These are phyloP conservation scores for Xylaria sp. DNA, from an alignment of 2,329 filamentous ascomycete species.

Conservation along the genomic window DNA sequence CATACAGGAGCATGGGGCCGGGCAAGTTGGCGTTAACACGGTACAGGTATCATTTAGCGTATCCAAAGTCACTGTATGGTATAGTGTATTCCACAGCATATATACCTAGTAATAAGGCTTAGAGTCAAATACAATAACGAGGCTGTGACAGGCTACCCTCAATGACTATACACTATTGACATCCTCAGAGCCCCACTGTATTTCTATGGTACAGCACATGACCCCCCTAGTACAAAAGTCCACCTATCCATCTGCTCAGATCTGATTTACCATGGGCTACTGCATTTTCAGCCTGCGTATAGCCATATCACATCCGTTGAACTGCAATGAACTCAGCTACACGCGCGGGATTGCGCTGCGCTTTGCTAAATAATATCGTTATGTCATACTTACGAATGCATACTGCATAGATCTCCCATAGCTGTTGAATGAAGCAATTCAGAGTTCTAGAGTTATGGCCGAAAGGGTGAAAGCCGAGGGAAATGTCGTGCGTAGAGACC, in stretches of 20 bases:
- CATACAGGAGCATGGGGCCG: constrained; percentile 1
- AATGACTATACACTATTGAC: not conserved
- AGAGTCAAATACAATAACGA: not conserved
- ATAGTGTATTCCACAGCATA: not conserved
- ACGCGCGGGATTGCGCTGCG: too few relatives aligned
- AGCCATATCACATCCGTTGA: too few relatives aligned
- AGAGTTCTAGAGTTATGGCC: too few relatives aligned
- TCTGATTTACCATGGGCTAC: not conserved
- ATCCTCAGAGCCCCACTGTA: not conserved
- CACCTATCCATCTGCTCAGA: too few relatives aligned
- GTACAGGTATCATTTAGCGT: not conserved
- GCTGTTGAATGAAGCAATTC: too few relatives aligned
- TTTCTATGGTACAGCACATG: not conserved
- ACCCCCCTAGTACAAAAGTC: not conserved
- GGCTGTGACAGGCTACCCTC: too few relatives aligned
- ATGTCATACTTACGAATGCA: too few relatives aligned
- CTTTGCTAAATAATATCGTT: too few relatives aligned
- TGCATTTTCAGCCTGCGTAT: not conserved
- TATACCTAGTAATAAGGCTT: not conserved
- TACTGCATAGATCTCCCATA: too few relatives aligned
- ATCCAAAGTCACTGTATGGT: not conserved
- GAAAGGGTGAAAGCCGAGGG: too few relatives aligned
- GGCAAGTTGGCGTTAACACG: not conserved
- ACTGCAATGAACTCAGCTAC: too few relatives aligned
- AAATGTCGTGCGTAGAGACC: too few relatives aligned